Evolutionary conservation across 2,329 filamentous ascomycete species (phyloP).

Genomic region (Fusarium sp.): DNA sequence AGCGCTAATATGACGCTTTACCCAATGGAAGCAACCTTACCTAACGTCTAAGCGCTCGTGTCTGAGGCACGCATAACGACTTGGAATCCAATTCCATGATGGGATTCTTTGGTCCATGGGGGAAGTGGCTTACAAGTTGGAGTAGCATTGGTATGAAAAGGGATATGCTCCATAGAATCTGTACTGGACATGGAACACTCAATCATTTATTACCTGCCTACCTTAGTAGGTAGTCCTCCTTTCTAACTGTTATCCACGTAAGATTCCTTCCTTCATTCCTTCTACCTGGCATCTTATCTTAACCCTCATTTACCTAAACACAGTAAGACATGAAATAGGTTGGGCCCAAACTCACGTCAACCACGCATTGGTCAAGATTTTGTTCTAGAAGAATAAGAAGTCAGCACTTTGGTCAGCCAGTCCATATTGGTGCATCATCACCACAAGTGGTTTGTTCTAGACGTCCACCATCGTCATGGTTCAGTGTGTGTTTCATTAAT

Average conservation of each 20-base stretch:
- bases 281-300: neutral
- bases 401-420: neutral
- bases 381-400: constrained; percentile 5
- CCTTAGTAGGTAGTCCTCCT: neutral
- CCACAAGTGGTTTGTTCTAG: neutral
- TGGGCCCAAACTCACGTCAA: neutral
- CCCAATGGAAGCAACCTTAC: constrained; percentile 11
- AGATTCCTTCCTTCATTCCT: neutral
- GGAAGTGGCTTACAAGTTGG: too few relatives aligned
- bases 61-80: constrained; percentile 4
- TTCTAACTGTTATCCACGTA: neutral
- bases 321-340: neutral
- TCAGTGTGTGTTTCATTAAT: neutral
- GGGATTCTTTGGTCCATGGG: neutral
- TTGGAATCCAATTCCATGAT: constrained; percentile 1
- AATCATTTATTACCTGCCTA: neutral
- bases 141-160: neutral
- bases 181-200: neutral
- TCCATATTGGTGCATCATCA: neutral
- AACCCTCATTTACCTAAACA: too few relatives aligned
- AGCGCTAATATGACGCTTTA: constrained; percentile 31
- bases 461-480: neutral
- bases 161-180: too few relatives aligned
- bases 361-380: neutral
- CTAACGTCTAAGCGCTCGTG: constrained; percentile 14